Evolutionary conservation across 2,329 filamentous ascomycete genomes (phyloP), one percentile per base, ranked within the genome.

Genomic region (Ophiocordyceps camponoti-saundersi): DNA sequence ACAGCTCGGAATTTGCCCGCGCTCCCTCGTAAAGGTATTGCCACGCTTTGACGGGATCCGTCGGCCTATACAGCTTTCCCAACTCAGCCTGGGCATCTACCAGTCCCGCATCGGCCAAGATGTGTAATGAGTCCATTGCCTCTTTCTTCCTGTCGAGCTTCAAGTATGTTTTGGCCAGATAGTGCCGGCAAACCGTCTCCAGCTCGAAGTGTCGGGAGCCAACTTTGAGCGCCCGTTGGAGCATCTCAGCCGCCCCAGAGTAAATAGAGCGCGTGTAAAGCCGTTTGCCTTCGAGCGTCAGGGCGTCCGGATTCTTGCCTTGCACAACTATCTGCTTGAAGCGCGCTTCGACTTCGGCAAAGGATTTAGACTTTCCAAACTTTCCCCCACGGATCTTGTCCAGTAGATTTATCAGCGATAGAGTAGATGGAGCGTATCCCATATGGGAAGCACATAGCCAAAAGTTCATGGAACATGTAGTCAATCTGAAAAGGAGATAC

Each of bases 281-380:
- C 23, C 53, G 23, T 46, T 59, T 55, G 16, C 59, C 65, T 41
- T 65, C 57, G 10, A 57, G 52, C 4, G 59, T 57, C 21, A 66
- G 53, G 30, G 62, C 65, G 42, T 67, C 55, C 3, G 61, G 53
- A 36, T 67, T 56, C n/a, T 52, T 55, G 23, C 54, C 58, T 29
- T 50, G 47, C 13, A 52, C 42, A 26, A 64, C 53, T 11, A 67
- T 50, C 23, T 55, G 45, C 50, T 51, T 55, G 52, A 64, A 64
- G 16, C 56, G 58, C 1, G 49, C 45, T 45, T 63, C 58, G 3
- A 54, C 45, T 5, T 47, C 47, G 7, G 22, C 46, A 13, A 58
- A 45, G 13, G 48, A 45, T 16, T 53, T 53, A 48, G 57, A 61
- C 11, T 44, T 41, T 26, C 53, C 50, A 1, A 45, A 45, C 7